Evolutionary conservation across 805 yeast genomes (phyloP), one percentile per base, ranked within the genome.

Genomic region (Suhomyces xylopsoci): DNA sequence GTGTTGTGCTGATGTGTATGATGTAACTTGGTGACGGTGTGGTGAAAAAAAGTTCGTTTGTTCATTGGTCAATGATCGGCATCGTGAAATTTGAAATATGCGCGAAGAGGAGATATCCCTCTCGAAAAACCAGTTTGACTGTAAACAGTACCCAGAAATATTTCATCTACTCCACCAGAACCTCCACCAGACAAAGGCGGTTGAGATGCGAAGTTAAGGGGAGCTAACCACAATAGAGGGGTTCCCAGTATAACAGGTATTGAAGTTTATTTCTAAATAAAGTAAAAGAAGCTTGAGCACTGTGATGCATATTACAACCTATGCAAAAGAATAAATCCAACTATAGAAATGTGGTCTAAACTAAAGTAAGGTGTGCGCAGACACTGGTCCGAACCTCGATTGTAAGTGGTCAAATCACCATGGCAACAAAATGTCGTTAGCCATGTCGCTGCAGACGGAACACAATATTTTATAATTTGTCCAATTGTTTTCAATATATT

Each of bases 341-440:
- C 24, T 19, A 38, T 47, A 17, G 38, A 20, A 40, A 20, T 38
- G 24, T 48, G 42, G 50, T 22, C 40, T 41, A 15, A 40, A 41
- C 15, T 41, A 14, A 17, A 36, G 42, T 24, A 25, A n/a, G 22
- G 44, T 32, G 41, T n/a, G 25, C 5, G 20, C 15, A 32, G 32
- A 26, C 9, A 24, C 24, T 38, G 20, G 24, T 19, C 42, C 42
- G 22, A 36, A 38, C 24, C 6, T 38, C 14, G 24, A 47, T 47
- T 47, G 49, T 36, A 22, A 15, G 5, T 17, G 20, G 15, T n/a
- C 15, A 26, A 17, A 48, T 48, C 38, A 19, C 50, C 50, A 15
- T 44, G 46, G 26, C 50, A 48, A 48, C 50, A 19, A 22, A 8
- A 47, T 47, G 49, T 47, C 49, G 49, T 25, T 17, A 22, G 15